Base-by-base conservation (phyloP, 1,284 basidiomycete species). In the Neolentinus lepideus region DNA sequence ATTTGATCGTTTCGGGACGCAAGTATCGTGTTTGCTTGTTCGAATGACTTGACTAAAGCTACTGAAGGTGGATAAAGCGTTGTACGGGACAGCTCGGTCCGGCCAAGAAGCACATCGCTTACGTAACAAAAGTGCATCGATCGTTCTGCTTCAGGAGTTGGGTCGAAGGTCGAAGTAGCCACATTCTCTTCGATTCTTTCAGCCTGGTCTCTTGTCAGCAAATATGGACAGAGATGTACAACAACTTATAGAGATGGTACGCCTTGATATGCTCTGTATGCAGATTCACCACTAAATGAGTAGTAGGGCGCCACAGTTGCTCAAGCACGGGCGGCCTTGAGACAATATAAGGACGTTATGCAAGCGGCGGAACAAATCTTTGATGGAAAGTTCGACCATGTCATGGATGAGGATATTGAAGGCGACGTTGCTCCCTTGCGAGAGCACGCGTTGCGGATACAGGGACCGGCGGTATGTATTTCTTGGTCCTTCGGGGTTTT, bases 311-410 rank as follows among this genome's bases (percentile, higher is more conserved):
- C 90, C 36, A 90, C 84, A 1, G 67, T 71, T 11, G 80, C 82
- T 21, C 86, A 92, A 71, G 92, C 92, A 38, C 78, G 79, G 60
- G 90, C 87, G 47, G 92, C 92, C 12, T 71, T 94, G 63, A 78
- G 76, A 57, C 82, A 84, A 63, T 80, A 88, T 63, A 90, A 84
- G 63, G 92, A 94, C 75, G 88, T 92, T 29, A 91, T 91, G 88
- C 78, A 88, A 63, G 92, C 93, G n/a, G 92, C 92, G 2, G 92
- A 90, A 67, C 82, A 76, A 54, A 86, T 92, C 58, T 88, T 90
- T 63, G 85, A 87, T 57, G 92, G 92, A 19, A 83, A 86, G 61
- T 92, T 92, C 63, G 85, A 88, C 61, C 73, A 88, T 63, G 72
- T 92, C 9, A 73, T 74, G 55, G 84, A 85, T 56, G 83, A 77